Evolutionary conservation across 495 filamentous ascomycete species (phyloP).

Genomic region (Penicillium parvum): DNA sequence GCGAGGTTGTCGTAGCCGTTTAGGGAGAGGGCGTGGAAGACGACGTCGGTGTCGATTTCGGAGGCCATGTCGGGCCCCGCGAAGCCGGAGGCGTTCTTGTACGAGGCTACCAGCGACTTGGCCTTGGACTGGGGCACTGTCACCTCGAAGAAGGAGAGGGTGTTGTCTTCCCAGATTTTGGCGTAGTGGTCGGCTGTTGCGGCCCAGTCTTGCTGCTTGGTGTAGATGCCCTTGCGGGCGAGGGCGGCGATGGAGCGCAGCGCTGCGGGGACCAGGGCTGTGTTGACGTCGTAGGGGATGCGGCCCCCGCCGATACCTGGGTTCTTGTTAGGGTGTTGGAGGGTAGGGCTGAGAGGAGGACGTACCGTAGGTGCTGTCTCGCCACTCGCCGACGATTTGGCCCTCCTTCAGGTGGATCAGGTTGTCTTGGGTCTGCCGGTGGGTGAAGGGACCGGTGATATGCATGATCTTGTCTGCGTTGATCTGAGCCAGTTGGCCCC

Average conservation of each 20-base stretch:
- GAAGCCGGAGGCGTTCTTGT: slow-evolving; percentile 39
- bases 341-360: background rate
- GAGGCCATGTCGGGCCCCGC: slow-evolving; percentile 34
- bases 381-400: slow-evolving; percentile 59
- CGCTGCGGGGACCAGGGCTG: slow-evolving; percentile 57
- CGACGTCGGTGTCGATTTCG: slow-evolving; percentile 41
- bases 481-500: slow-evolving; percentile 45
- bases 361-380: slow-evolving; percentile 51
- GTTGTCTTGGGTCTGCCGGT: slow-evolving; percentile 49
- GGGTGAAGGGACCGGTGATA: slow-evolving; percentile 50
- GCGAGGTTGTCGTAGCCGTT: slow-evolving; percentile 48
- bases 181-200: slow-evolving; percentile 46
- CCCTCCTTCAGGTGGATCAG: slow-evolving; percentile 53
- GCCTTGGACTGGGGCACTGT: slow-evolving; percentile 39
- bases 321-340: background rate
- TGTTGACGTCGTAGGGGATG: slow-evolving; percentile 64
- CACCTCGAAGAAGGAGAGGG: slow-evolving; percentile 53
- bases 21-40: slow-evolving; percentile 55
- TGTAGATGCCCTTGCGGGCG: slow-evolving; percentile 46
- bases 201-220: slow-evolving; percentile 44
- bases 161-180: slow-evolving; percentile 59
- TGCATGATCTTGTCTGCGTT: slow-evolving; percentile 57
- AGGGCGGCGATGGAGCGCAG: slow-evolving; percentile 54
- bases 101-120: slow-evolving; percentile 40
- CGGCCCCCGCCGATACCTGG: slow-evolving; percentile 55